Base-by-base conservation (phyloP, 306 rosid species). In the Corylus avellana region DNA sequence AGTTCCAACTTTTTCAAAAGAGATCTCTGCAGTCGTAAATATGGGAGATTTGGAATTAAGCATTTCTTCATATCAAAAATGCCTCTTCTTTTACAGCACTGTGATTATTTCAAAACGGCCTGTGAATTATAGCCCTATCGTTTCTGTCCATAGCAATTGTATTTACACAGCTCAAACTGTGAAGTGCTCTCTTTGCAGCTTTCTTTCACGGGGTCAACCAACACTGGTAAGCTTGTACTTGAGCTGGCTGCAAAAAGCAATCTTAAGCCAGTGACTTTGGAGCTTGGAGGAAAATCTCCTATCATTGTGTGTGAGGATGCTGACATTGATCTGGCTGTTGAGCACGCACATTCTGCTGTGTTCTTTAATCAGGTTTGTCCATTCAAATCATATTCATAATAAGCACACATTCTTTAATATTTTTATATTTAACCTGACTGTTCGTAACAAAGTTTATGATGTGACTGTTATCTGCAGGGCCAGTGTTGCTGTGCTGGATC, bases 401-500 rank as follows among this genome's bases (percentile, higher is more conserved):
- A 63, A 50, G 74, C 66, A 59, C 7, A 3, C 13, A n/a, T 58
- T n/a, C 46, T 73, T 32, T 51, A 32, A 35, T 8, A 14, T 27
- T 79, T 75, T 86, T 0, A 59, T 66, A 35, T 44, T 57, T 57
- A 14, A 49, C 70, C 61, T 27, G 48, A 64, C 57, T 32, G 69
- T 68, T 42, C 12, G 67, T 77, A 48, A 55, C 46, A 81, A 22
- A 17, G 55, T 57, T 81, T 77, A 32, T 32, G 39, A 68, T 62
- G 69, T 55, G 66, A 25, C 66, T 76, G 74, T 22, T 55, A 29
- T 70, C 80, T 61, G 58, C 71, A 92, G 97, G 97, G 96, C 25
- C 96, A 92, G 85, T 92, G 97, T 77, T 92, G 97, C 70, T 85
- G 91, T 69, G 92, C 92, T 64, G 97, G 96, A 67, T 92, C 97